These are phyloP conservation scores for Hansfordia pulvinata DNA, from an alignment of 2,329 filamentous ascomycete genomes.

Conservation along the genomic window DNA sequence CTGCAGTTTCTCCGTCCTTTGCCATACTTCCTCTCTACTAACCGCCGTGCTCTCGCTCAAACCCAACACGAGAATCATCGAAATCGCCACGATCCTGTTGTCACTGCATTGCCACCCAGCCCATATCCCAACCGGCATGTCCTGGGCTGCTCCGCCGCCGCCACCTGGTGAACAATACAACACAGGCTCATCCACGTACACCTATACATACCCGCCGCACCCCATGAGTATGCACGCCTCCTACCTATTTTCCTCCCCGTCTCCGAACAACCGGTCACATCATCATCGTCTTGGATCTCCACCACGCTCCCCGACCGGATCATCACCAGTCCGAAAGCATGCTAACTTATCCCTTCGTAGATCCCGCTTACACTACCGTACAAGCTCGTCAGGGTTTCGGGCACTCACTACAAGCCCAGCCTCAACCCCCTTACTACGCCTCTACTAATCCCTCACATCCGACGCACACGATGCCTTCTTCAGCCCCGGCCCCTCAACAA, in stretches of 20 bases:
- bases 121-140: slow-evolving; percentile 11
- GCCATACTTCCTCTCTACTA: no score
- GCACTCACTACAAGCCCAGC: slow-evolving; percentile 15
- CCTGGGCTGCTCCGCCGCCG: slow-evolving; percentile 13
- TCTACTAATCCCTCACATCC: slow-evolving; percentile 19
- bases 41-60: no score
- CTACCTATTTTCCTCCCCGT: no score
- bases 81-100: no score
- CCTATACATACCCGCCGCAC: slow-evolving; percentile 8
- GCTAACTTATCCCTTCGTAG: slow-evolving; percentile 18
- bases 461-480: slow-evolving; percentile 13
- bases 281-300: neutral
- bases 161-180: slow-evolving; percentile 13
- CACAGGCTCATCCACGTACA: slow-evolving; percentile 12
- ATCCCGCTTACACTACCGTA: slow-evolving; percentile 27
- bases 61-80: no score
- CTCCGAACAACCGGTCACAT: no score
- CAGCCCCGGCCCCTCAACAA: slow-evolving; percentile 20
- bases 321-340: slow-evolving; percentile 2
- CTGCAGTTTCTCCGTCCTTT: no score
- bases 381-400: slow-evolving; percentile 25
- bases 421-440: slow-evolving; percentile 16
- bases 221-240: no score
- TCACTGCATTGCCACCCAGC: no score
- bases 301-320: slow-evolving; percentile 4